phyloP scores from a whole-genome alignment of 768 basidiomycete genomes.

The Dioszegia aurantiaca region DNA sequence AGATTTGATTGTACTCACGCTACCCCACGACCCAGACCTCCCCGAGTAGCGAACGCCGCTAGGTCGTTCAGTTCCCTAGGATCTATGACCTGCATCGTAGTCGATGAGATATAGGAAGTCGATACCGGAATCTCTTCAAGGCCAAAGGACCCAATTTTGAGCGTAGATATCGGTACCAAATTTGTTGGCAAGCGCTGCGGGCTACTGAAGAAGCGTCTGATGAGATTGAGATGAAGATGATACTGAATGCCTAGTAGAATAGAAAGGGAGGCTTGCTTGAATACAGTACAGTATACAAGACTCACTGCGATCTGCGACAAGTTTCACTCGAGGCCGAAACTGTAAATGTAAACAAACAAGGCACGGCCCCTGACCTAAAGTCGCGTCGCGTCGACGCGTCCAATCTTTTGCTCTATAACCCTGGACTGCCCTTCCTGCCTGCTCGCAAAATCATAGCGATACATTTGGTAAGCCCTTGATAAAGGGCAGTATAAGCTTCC shows the following conservation, averaged over 20 bases:
- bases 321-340: background rate
- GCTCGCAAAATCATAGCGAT: too few species aligned
- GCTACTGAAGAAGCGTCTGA: too few species aligned
- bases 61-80: constrained; percentile 39
- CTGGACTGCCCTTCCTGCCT: too few species aligned
- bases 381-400: constrained; percentile 17
- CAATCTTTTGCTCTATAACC: background rate
- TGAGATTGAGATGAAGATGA: too few species aligned
- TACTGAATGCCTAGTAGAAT: background rate
- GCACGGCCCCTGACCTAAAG: constrained; percentile 1
- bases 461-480: too few species aligned
- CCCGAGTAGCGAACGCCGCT: constrained; percentile 33
- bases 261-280: constrained; percentile 1
- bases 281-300: background rate
- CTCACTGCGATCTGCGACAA: background rate
- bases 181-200: too few species aligned
- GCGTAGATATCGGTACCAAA: too few species aligned
- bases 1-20: constrained; percentile 46
- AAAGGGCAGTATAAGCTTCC: too few species aligned
- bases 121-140: too few species aligned
- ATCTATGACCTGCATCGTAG: constrained; percentile 20
- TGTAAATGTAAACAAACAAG: background rate
- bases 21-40: constrained; percentile 39
- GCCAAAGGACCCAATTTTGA: too few species aligned
- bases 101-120: too few species aligned